A percentile compares a stretch with the other conserved stretches of the same genome.
Evolutionary conservation across 257 asterid genomes (phyloP).

Genomic region (Ehretia macrophylla): DNA sequence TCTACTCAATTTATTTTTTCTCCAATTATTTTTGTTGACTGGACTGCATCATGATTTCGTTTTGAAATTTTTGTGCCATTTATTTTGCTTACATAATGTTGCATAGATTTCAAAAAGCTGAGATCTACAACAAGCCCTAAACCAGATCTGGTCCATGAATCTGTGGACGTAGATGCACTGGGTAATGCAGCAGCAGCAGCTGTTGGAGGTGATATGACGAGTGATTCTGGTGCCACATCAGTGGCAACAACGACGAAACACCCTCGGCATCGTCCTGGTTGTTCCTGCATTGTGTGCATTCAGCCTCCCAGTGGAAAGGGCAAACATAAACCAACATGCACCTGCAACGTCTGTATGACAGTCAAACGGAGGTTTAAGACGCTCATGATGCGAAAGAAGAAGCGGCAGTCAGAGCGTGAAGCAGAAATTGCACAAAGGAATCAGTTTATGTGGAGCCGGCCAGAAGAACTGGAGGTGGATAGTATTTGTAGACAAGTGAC

Average conservation of each 20-base stretch:
- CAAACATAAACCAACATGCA: constrained; percentile 90
- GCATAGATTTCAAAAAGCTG: constrained; percentile 49
- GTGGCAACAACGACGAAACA: constrained; percentile 80
- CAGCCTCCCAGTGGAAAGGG: constrained; percentile 99
- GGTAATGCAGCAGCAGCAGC: constrained; percentile 26
- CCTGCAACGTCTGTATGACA: constrained; percentile 96
- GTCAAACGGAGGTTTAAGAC: constrained; percentile 93
- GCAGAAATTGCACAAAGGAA: constrained; percentile 74
- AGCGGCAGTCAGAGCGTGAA: constrained; percentile 90
- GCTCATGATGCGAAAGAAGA: constrained; percentile 95
- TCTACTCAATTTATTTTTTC: too few relatives aligned
- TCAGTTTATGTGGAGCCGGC: constrained; percentile 38
- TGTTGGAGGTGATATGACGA: constrained; percentile 30
- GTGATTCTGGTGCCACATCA: constrained; percentile 48
- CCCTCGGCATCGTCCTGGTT: constrained; percentile 95
- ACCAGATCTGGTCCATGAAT: constrained; percentile 35
- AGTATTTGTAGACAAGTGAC: constrained; percentile 32
- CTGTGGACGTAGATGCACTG: constrained; percentile 36
- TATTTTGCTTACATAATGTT: constrained; percentile 4
- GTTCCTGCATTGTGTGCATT: constrained; percentile 98
- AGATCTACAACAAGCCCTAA: constrained; percentile 41
- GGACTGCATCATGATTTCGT: neutral
- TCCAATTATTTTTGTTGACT: too few relatives aligned
- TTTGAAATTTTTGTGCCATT: constrained; percentile 1
- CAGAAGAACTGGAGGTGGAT: constrained; percentile 69